These are phyloP conservation scores for Neopestalotiopsis rosae DNA, from an alignment of 2,329 filamentous ascomycete species.

Conservation along the genomic window DNA sequence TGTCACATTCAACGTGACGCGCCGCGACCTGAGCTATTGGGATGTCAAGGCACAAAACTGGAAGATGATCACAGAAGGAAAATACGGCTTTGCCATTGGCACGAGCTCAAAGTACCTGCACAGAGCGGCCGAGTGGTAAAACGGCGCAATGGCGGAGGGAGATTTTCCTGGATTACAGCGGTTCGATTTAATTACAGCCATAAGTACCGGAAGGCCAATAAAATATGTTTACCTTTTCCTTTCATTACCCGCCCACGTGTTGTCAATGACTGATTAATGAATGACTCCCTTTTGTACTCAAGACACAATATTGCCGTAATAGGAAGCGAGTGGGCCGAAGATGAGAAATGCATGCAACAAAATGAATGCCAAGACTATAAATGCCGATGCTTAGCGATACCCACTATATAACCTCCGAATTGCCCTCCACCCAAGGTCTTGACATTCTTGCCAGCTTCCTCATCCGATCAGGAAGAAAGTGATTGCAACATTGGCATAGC, in stretches of 20 bases:
- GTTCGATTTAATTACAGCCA: not conserved
- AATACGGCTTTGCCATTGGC: conserved; percentile 46
- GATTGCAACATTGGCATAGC: not conserved
- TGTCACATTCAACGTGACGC: conserved; percentile 64
- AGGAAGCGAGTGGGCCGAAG: not conserved
- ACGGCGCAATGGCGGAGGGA: not conserved
- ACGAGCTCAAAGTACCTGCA: conserved; percentile 36
- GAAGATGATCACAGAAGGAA: conserved; percentile 59
- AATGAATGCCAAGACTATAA: not conserved
- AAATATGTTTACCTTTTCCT: not conserved
- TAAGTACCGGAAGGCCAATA: not conserved
- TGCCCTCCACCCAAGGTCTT: not conserved
- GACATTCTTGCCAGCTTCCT: not conserved
- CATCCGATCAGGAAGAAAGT: not conserved
- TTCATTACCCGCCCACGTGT: not conserved
- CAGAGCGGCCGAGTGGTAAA: conserved; percentile 22
- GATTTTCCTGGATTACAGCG: not conserved
- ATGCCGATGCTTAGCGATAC: not conserved
- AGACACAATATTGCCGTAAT: not conserved
- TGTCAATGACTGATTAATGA: not conserved
- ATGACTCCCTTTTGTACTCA: not conserved
- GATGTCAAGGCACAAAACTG: conserved; percentile 72
- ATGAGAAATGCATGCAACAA: not conserved
- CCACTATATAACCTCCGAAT: no score
- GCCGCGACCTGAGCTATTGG: conserved; percentile 78